Evolutionary conservation across 305 asterid species (phyloP).

Genomic region (Plantago coronopus): DNA sequence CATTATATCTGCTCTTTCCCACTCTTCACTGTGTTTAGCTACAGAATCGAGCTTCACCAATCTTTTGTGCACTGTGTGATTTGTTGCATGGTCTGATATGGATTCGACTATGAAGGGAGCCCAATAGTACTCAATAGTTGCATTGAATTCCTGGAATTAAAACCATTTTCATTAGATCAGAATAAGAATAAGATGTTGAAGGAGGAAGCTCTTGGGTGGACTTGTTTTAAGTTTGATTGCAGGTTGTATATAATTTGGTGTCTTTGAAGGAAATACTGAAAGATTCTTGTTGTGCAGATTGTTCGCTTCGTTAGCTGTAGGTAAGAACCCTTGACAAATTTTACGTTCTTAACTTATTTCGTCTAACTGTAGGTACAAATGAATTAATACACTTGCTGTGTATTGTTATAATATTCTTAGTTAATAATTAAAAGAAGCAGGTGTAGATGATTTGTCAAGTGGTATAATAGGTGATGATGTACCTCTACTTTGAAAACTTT

Average conservation of each 20-base stretch:
- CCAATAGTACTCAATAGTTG: slow-evolving; percentile 89
- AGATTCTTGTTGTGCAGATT: too few relatives aligned
- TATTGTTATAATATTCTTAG: too few relatives aligned
- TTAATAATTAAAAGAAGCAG: too few relatives aligned
- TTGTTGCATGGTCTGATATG: slow-evolving; percentile 82
- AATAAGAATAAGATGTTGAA: neutral
- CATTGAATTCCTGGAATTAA: slow-evolving; percentile 61
- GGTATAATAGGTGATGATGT: neutral
- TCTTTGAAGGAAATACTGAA: too few relatives aligned
- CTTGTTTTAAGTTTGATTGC: too few relatives aligned
- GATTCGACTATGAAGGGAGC: slow-evolving; percentile 90
- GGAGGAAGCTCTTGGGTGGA: too few relatives aligned
- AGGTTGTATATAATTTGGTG: too few relatives aligned
- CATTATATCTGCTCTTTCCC: slow-evolving; percentile 71
- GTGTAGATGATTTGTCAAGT: neutral
- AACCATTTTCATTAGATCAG: neutral
- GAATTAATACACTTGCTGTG: too few relatives aligned
- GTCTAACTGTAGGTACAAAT: too few relatives aligned
- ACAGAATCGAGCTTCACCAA: slow-evolving; percentile 72
- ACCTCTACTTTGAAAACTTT: slow-evolving; percentile 78
- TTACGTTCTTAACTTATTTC: too few relatives aligned
- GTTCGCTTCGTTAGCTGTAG: too few relatives aligned
- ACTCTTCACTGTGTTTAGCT: slow-evolving; percentile 62
- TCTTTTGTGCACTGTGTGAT: slow-evolving; percentile 69
- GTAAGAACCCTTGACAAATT: too few relatives aligned